Conservation (phyloP, 2,329 filamentous ascomycete species). For the Colletotrichum eremochloae region DNA sequence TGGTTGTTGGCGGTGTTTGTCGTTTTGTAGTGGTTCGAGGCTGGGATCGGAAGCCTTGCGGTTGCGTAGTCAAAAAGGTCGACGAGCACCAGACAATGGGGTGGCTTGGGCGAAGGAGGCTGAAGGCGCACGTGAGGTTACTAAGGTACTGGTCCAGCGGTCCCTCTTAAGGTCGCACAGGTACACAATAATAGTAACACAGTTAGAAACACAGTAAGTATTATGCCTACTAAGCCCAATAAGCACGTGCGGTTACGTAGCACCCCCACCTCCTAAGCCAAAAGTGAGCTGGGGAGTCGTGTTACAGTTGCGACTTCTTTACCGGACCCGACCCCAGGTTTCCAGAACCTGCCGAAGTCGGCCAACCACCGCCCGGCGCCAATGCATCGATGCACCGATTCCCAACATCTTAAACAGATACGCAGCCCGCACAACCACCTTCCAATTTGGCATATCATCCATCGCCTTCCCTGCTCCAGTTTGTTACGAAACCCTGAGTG, state of each 20-base stretch:
- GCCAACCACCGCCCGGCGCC: conserved; percentile 1
- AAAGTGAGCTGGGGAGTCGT: neutral
- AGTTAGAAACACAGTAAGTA: too few relatives aligned
- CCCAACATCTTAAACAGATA: neutral
- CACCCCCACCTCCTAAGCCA: neutral
- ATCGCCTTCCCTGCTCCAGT: neutral
- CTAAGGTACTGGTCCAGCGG: too few relatives aligned
- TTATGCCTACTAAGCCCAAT: too few relatives aligned
- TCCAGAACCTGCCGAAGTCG: conserved; percentile 7
- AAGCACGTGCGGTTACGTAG: conserved; percentile 27
- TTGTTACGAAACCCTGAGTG: neutral
- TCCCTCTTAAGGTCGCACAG: too few relatives aligned
- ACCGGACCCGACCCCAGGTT: conserved; percentile 2
- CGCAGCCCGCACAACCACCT: neutral
- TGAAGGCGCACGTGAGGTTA: conserved; percentile 15
- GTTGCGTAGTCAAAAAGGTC: conserved; percentile 1
- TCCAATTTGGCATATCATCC: neutral
- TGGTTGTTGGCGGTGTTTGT: conserved; percentile 9
- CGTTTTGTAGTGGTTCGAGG: neutral
- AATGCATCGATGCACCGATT: neutral
- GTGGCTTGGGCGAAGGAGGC: neutral
- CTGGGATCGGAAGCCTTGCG: neutral
- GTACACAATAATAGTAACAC: too few relatives aligned
- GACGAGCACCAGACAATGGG: neutral
- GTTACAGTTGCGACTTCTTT: neutral